Conservation (phyloP, 2,329 filamentous ascomycete species). For the Ophiosphaerella korrae region DNA sequence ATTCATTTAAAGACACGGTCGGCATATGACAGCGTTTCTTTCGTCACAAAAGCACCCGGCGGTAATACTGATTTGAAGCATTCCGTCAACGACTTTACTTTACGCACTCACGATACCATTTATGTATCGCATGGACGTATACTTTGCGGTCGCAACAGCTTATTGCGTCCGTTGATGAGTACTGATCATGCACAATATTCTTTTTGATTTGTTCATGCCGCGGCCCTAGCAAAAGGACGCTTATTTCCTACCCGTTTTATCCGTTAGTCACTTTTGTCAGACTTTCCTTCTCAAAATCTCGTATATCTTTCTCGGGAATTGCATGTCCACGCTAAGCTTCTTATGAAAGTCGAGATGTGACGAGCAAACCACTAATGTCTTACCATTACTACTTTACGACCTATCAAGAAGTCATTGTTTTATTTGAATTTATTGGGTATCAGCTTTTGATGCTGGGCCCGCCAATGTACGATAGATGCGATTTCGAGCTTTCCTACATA, state of each 20-base stretch:
- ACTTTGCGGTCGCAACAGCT: constrained; percentile 36
- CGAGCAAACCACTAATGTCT: constrained; percentile 45
- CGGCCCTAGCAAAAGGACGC: constrained; percentile 9
- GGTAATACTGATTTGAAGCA: constrained; percentile 47
- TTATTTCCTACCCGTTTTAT: constrained; percentile 7
- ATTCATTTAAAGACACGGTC: constrained; percentile 51
- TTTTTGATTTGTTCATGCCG: constrained; percentile 20
- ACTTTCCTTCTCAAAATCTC: constrained; percentile 25
- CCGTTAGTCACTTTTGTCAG: neutral
- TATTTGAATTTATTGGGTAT: constrained; percentile 3
- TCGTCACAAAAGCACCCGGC: constrained; percentile 45
- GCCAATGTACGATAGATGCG: constrained; percentile 43
- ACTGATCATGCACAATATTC: constrained; percentile 29
- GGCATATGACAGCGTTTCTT: constrained; percentile 49
- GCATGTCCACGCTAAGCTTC: constrained; percentile 38
- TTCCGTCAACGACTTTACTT: constrained; percentile 43
- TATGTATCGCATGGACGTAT: constrained; percentile 44
- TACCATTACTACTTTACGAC: constrained; percentile 41
- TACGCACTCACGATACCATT: constrained; percentile 48
- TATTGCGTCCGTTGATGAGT: constrained; percentile 34
- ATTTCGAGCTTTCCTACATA: constrained; percentile 24
- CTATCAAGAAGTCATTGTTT: constrained; percentile 24
- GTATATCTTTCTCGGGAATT: constrained; percentile 23
- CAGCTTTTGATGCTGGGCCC: constrained; percentile 1
- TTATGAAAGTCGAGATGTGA: constrained; percentile 38